Base-by-base conservation (phyloP, 2,329 filamentous ascomycete species). In the Monilinia aucupariae region DNA sequence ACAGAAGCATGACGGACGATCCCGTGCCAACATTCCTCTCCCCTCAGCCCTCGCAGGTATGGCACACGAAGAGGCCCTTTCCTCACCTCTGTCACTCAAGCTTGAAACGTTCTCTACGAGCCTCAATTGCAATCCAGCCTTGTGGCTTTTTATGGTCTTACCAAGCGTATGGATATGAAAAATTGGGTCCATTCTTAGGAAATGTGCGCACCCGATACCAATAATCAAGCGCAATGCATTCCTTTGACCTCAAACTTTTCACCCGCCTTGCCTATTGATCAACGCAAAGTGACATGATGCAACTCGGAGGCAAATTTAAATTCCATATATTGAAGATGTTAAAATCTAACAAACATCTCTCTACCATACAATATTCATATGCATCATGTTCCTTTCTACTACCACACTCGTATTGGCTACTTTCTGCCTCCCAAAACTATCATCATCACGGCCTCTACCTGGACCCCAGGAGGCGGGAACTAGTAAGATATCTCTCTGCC, bases 191-290 rank as follows among this genome's bases (percentile, higher is more conserved):
- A 37, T 58, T 58, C n/a, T 58, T 32, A 34, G 9, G 13, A 58
- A 13, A 34, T 20, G 9, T 25, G 13, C 13, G 53, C 53, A 47
- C 30, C 9, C 7, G 15, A 34, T 47, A 20, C 8, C 41, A 45
- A 34, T 47, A 47, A 47, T 25, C 27, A 58, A 34, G 8, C 41
- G 54, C 54, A 37, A 47, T 47, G 30, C 54, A 58, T 58, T 58
- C 41, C 54, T 34, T n/a, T 25, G 32, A 45, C n/a, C 41, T 45
- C 41, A 12, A 56, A 22, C 12, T 8, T 17, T 13, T 55, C 39
- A 32, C 27, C 27, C 12, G 47, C 41, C 49, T 37, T 47, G 43
- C n/a, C 30, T 13, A 48, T 58, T 58, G 54, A 58, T 47, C 54
- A 47, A 32, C 30, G 20, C 30, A 3, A 45, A 47, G 54, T 47